Conservation (phyloP, 2,329 filamentous ascomycete species). For the Aspergillaceae sp. region DNA sequence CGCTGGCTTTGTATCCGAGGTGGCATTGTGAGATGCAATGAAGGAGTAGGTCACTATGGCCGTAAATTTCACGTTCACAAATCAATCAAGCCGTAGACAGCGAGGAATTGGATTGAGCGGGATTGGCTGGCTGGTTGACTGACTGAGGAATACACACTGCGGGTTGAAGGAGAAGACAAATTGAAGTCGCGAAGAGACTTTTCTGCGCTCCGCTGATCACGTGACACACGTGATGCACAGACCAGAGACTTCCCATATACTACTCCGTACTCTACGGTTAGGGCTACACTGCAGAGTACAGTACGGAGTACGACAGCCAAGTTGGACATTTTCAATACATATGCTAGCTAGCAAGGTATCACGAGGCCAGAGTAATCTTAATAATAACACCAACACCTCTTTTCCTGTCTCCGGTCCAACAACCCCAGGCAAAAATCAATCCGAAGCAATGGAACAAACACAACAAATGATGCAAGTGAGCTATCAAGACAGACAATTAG, state of each 20-base stretch:
- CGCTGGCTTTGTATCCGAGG: conserved; percentile 31
- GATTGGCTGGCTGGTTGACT: conserved; percentile 8
- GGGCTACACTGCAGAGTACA: no score
- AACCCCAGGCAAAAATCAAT: conserved; percentile 10
- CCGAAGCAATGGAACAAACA: background rate
- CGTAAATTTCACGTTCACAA: background rate
- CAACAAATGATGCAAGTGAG: background rate
- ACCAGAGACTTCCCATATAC: no score
- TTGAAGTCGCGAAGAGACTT: conserved; percentile 22
- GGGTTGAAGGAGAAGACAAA: conserved; percentile 6
- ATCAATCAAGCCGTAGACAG: background rate
- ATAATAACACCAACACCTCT: no score
- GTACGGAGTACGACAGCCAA: no score
- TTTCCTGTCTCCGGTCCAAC: no score
- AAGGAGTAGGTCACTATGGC: no score
- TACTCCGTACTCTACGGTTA: no score
- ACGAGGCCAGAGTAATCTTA: conserved; percentile 3
- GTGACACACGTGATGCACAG: no score
- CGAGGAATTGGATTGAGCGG: background rate
- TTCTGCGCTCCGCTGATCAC: conserved; percentile 16
- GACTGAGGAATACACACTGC: conserved; percentile 4
- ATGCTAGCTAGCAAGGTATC: no score
- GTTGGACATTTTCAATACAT: no score
- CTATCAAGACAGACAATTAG: background rate
- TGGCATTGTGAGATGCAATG: conserved; percentile 31